Evolutionary conservation across 768 basidiomycete genomes (phyloP).

Genomic region (Favolaschia claudopus): DNA sequence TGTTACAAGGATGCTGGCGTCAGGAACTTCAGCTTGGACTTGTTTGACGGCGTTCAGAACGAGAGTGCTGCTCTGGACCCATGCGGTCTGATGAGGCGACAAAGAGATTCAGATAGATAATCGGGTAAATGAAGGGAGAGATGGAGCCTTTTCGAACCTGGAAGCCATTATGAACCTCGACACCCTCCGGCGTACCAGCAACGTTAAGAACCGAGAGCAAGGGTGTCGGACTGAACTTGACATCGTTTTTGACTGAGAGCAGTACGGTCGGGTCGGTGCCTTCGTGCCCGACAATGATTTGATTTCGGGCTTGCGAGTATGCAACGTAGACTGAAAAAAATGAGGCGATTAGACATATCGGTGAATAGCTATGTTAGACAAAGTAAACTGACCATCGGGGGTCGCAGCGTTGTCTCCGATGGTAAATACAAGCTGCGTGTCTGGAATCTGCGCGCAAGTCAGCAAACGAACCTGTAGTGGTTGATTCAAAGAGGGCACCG

Average conservation of each 20-base stretch:
- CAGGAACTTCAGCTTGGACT: slow-evolving; percentile 1
- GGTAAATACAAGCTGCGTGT: slow-evolving; percentile 9
- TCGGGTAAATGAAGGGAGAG: not conserved
- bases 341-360: not conserved
- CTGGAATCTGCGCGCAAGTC: slow-evolving; percentile 12
- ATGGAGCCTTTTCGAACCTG: not conserved
- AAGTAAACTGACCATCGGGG: slow-evolving; percentile 4
- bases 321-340: not conserved
- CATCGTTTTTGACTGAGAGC: slow-evolving; percentile 5
- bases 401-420: slow-evolving; percentile 13
- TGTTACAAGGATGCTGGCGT: not conserved
- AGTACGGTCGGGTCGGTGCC: slow-evolving; percentile 5
- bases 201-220: slow-evolving; percentile 8
- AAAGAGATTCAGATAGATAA: too few relatives aligned
- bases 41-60: slow-evolving; percentile 7
- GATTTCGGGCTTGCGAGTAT: slow-evolving; percentile 12
- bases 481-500: too few relatives aligned
- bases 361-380: not conserved
- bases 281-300: slow-evolving; percentile 17
- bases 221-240: slow-evolving; percentile 2
- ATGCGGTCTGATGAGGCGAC: slow-evolving; percentile 3
- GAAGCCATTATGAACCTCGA: slow-evolving; percentile 12
- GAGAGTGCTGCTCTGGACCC: slow-evolving; percentile 11
- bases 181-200: slow-evolving; percentile 1
- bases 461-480: too few relatives aligned